Evolutionary conservation across 2,329 filamentous ascomycete genomes (phyloP).

Genomic region (Fusarium sp.): DNA sequence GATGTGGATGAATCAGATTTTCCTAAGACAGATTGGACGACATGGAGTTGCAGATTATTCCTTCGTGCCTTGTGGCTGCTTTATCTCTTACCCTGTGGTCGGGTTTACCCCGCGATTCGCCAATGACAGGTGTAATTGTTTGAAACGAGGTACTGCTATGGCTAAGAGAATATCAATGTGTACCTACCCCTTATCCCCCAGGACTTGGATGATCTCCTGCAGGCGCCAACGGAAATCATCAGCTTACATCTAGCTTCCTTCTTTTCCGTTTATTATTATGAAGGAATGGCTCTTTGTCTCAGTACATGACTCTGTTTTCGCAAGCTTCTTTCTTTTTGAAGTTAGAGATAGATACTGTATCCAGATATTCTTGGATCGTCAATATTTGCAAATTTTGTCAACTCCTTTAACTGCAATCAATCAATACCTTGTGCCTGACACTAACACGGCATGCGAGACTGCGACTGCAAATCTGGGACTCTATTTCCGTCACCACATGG

Average conservation of each 20-base stretch:
- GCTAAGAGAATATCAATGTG: background rate
- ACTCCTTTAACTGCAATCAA: background rate
- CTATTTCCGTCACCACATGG: constrained; percentile 44
- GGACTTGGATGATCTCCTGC: background rate
- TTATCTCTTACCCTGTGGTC: constrained; percentile 17
- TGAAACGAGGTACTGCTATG: background rate
- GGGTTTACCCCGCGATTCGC: constrained; percentile 41
- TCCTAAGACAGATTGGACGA: background rate
- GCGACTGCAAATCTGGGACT: constrained; percentile 6
- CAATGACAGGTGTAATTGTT: constrained; percentile 1
- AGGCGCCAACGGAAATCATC: background rate
- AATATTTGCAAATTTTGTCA: background rate
- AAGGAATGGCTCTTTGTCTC: background rate
- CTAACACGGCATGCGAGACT: background rate
- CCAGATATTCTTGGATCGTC: background rate
- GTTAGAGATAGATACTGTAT: too few relatives aligned
- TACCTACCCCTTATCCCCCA: background rate
- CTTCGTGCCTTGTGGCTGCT: constrained; percentile 24
- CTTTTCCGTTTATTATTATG: background rate
- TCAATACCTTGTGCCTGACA: background rate
- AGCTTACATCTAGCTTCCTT: background rate
- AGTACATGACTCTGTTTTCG: background rate
- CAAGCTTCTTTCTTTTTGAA: background rate
- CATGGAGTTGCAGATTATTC: constrained; percentile 1
- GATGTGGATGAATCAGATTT: background rate